Evolutionary conservation across 2,329 filamentous ascomycete genomes (phyloP), one percentile per base, ranked within the genome.

Genomic region (Cordyceps farinosa): DNA sequence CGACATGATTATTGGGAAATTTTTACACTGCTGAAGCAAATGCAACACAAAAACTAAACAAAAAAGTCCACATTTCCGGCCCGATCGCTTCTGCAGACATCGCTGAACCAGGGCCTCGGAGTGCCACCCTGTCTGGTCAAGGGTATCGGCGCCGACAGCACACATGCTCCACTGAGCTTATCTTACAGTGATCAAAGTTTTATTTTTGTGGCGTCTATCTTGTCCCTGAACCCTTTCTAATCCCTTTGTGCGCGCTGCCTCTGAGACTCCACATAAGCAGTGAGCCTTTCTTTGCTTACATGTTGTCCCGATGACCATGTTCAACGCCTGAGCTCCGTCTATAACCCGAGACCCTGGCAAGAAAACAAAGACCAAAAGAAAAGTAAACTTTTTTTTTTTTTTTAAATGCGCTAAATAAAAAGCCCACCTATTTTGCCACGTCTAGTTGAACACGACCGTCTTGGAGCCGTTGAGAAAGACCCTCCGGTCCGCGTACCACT

Each of bases 381-480:
- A 22, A 22, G 22, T 22, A 22, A 1, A 22, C n/a, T n/a, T n/a
- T n/a, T n/a, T n/a, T n/a, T 22, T 22, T 22, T 22, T 22, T 1
- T 22, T 22, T 1, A 22, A 22, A 22, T 47, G 22, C n/a, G 9
- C 13, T 27, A 17, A 5, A 27, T 47, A 11, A 27, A 22, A 45
- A 2, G 22, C 42, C 9, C 4, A 13, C 22, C n/a, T 3, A 27
- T 3, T 17, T 27, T 22, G 22, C 50, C 32, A 17, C 15, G 9
- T 38, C 44, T 56, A 62, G n/a, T 63, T 52, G 9, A 93, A 92
- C 2, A 93, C 90, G 32, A 93, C 89, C 38, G 90, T 94, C 83
- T 92, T 93, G 67, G 82, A 82, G 17, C 89, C 89, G 72, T 93
- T 93, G 67, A 94, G 77, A 71, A 95, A 89, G 36, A 95, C 87